Evolutionary conservation across 192 early-diverging fungal genomes (phyloP).

Genomic region (Coemansia nantahalensis): DNA sequence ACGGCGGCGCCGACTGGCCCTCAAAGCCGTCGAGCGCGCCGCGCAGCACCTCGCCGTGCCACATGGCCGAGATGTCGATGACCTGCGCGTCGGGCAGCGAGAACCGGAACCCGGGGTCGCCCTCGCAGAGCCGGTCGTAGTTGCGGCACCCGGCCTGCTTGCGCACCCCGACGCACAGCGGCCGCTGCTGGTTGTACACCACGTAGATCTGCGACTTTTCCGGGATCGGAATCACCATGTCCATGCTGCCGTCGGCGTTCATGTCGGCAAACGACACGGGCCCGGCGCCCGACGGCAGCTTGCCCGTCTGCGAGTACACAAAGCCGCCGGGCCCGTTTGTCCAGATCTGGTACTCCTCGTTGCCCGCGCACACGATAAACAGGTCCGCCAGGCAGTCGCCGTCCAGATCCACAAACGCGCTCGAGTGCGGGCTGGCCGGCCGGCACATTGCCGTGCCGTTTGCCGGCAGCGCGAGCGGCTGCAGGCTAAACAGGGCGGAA

Average conservation of each 20-base stretch:
- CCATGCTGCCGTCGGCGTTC: constrained; percentile 88
- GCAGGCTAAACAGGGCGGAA: constrained; percentile 4
- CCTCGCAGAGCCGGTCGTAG: constrained; percentile 67
- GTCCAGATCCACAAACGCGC: constrained; percentile 88
- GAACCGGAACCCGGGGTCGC: constrained; percentile 60
- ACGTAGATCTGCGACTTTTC: constrained; percentile 66
- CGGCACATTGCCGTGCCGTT: constrained; percentile 54
- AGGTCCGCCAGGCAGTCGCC: constrained; percentile 85
- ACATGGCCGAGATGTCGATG: constrained; percentile 23
- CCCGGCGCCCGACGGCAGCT: constrained; percentile 66
- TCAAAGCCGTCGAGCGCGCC: constrained; percentile 50
- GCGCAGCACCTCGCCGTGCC: constrained; percentile 54
- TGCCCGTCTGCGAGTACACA: constrained; percentile 56
- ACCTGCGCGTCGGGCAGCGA: constrained; percentile 37
- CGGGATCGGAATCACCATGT: constrained; percentile 73
- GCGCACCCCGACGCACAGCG: constrained; percentile 61
- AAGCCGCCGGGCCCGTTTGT: constrained; percentile 64
- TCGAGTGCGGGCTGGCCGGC: constrained; percentile 80
- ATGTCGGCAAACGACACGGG: constrained; percentile 90
- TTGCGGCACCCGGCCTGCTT: constrained; percentile 49
- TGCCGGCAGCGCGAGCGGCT: constrained; percentile 7
- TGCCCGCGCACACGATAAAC: constrained; percentile 69
- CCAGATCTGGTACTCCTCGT: constrained; percentile 74
- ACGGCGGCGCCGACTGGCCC: constrained; percentile 56
- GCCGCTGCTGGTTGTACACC: constrained; percentile 78